These are phyloP conservation scores for Prunus fruticosa DNA, from an alignment of 306 rosid species.

Conservation along the genomic window DNA sequence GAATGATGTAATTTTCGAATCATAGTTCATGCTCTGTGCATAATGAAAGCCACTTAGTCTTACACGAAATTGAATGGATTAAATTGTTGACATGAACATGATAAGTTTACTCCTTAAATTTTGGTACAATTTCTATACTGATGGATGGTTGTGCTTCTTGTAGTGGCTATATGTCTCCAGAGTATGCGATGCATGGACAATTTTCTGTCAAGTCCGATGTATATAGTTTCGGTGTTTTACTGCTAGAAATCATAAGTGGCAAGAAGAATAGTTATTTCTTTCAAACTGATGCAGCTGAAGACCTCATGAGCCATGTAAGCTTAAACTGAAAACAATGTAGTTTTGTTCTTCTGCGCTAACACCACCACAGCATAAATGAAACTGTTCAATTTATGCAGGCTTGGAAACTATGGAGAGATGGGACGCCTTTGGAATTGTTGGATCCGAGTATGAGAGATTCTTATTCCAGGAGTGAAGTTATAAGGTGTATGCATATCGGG, in stretches of 20 bases:
- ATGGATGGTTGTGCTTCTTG: not conserved
- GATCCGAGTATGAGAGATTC: no score
- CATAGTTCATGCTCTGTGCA: fast-evolving
- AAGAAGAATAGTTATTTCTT: slow-evolving; percentile 15
- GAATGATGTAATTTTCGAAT: no score
- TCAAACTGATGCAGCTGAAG: not conserved
- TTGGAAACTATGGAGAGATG: slow-evolving; percentile 4
- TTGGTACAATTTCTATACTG: not conserved
- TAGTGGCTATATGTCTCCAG: slow-evolving; percentile 18
- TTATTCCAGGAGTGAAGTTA: no score
- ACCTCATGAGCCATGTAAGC: slow-evolving; percentile 5
- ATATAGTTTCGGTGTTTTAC: slow-evolving; percentile 23
- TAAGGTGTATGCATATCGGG: no score
- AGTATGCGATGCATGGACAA: slow-evolving; percentile 6
- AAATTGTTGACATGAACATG: no score
- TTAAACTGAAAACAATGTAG: not conserved
- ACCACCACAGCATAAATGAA: not conserved
- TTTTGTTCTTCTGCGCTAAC: not conserved
- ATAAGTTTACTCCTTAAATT: no score
- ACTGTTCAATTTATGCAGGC: not conserved
- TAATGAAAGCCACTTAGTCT: no score
- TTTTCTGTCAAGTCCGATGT: slow-evolving; percentile 20
- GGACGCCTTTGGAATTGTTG: not conserved
- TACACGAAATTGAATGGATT: no score
- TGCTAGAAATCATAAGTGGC: slow-evolving; percentile 25